Percentiles rank a stretch among this genome's conserved stretches.
Conservation (phyloP, 352 stramenopile species). For the Saprolegnia diclina region DNA sequence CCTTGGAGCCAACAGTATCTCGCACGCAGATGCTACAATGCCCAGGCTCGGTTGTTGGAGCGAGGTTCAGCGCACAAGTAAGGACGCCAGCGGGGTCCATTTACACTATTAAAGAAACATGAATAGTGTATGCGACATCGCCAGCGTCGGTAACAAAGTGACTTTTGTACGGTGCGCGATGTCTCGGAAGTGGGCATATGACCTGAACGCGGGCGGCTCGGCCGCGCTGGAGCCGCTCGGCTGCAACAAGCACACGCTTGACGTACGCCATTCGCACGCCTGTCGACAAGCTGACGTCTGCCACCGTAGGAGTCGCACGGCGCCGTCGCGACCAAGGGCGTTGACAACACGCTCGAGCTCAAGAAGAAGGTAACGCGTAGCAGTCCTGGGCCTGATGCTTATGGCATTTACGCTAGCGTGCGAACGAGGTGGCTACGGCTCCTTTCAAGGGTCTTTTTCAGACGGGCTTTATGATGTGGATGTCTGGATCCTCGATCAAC, state of each 20-base stretch:
- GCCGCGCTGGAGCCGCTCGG: conserved; percentile 4
- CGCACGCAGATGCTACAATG: no score
- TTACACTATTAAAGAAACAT: not conserved
- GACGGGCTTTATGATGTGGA: conserved; percentile 95
- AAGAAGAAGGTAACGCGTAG: conserved; percentile 71
- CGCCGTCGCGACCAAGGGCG: conserved; percentile 50
- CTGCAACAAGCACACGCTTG: conserved; percentile 15
- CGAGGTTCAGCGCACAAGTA: no score
- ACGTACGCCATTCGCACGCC: not conserved
- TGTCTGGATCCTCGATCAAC: conserved; percentile 91
- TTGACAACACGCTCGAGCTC: conserved; percentile 65
- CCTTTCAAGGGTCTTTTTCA: conserved; percentile 91
- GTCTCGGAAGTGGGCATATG: conserved; percentile 18
- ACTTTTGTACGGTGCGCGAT: conserved; percentile 10
- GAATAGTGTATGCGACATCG: no score
- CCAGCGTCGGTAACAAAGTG: not conserved
- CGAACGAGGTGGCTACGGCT: conserved; percentile 86
- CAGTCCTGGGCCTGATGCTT: not conserved
- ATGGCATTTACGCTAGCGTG: conserved; percentile 41
- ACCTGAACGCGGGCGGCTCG: conserved; percentile 11
- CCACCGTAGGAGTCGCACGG: conserved; percentile 39
- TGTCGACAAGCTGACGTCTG: not conserved
- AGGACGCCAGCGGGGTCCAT: not conserved
- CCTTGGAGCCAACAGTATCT: not conserved
- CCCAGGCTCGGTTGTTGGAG: no score